phyloP scores from a whole-genome alignment of 805 yeast species.

The Candida cerambycidarum region DNA sequence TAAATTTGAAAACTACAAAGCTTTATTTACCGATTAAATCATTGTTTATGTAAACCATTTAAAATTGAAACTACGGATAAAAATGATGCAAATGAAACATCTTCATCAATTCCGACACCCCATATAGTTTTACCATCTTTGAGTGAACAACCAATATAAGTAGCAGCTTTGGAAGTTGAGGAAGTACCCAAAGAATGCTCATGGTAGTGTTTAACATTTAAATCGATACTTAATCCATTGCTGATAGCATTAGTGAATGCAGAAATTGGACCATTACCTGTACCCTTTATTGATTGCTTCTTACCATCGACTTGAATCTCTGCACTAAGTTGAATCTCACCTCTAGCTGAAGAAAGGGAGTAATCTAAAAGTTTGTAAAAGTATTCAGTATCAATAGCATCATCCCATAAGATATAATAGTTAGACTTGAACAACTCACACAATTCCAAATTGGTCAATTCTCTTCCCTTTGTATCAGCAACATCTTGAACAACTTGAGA shows the following conservation, averaged over 20 bases:
- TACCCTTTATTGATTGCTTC: conserved; percentile 47
- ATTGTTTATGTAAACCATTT: conserved; percentile 38
- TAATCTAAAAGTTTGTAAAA: conserved; percentile 46
- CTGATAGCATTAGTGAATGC: conserved; percentile 66
- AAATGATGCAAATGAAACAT: conserved; percentile 83
- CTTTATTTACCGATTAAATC: too few species aligned
- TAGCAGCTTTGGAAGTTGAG: conserved; percentile 70
- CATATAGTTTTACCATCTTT: conserved; percentile 48
- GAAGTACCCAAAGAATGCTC: conserved; percentile 81
- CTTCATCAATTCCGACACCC: conserved; percentile 94
- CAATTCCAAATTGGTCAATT: conserved; percentile 63
- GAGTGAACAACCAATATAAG: conserved; percentile 51
- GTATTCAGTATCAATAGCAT: conserved; percentile 19
- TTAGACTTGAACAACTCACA: conserved; percentile 62
- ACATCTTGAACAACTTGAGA: conserved; percentile 66
- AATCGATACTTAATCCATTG: conserved; percentile 43
- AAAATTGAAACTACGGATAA: conserved; percentile 65
- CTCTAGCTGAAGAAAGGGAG: conserved; percentile 40
- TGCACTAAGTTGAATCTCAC: conserved; percentile 44
- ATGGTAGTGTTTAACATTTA: conserved; percentile 68
- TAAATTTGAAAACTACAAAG: too few species aligned
- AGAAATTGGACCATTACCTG: conserved; percentile 83
- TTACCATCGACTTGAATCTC: conserved; percentile 48
- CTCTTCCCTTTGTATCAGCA: conserved; percentile 73
- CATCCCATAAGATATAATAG: conserved; percentile 46